phyloP scores from a whole-genome alignment of 2,329 filamentous ascomycete species.

The Ascomycota sp. region DNA sequence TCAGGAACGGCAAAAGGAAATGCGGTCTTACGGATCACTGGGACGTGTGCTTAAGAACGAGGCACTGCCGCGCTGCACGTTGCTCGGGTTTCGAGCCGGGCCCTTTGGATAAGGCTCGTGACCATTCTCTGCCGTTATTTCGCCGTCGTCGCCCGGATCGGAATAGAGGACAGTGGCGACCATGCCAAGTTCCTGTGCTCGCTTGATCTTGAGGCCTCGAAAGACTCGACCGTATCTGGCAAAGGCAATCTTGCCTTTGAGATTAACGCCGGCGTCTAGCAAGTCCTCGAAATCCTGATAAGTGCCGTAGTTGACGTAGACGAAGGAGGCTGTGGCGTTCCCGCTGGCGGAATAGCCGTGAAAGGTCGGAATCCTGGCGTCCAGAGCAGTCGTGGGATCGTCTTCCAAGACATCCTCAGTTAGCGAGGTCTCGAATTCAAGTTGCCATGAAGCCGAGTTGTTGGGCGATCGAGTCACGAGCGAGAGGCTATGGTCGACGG shows the following conservation, averaged over 20 bases:
- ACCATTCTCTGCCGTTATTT: constrained; percentile 64
- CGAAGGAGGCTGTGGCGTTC: constrained; percentile 72
- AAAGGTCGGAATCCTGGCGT: constrained; percentile 67
- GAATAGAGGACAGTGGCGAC: constrained; percentile 68
- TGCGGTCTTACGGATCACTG: constrained; percentile 40
- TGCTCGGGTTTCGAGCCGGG: constrained; percentile 69
- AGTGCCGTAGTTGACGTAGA: constrained; percentile 83
- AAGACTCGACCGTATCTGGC: constrained; percentile 75
- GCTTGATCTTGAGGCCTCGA: constrained; percentile 78
- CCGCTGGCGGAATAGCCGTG: constrained; percentile 87
- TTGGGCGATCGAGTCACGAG: constrained; percentile 31
- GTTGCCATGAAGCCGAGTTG: constrained; percentile 25
- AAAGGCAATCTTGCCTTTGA: constrained; percentile 73
- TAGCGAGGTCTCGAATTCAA: constrained; percentile 61
- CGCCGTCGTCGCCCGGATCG: constrained; percentile 77
- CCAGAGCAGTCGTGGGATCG: constrained; percentile 55
- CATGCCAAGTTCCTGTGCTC: constrained; percentile 79
- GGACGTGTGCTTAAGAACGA: constrained; percentile 54
- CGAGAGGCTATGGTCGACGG: constrained; percentile 47
- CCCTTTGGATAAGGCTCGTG: constrained; percentile 64
- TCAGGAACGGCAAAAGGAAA: not conserved
- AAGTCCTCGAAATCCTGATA: constrained; percentile 74
- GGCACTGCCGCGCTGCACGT: constrained; percentile 74
- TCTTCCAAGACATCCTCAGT: constrained; percentile 71
- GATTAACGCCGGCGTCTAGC: constrained; percentile 47